phyloP scores from a whole-genome alignment of 2,329 filamentous ascomycete genomes.

The Exophiala viscosa region DNA sequence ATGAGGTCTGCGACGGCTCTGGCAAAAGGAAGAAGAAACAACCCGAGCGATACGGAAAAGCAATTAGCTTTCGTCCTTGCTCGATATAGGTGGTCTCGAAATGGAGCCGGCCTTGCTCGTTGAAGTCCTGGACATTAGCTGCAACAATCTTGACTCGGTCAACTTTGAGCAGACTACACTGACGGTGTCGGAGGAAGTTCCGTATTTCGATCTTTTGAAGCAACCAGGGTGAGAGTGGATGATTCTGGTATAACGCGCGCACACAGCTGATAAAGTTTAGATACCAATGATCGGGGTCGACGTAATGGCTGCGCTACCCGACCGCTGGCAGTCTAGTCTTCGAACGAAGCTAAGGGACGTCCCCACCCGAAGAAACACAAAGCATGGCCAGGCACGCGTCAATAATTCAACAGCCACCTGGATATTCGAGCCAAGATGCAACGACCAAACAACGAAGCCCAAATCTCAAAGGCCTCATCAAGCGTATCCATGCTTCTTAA shows the following conservation, averaged over 20 bases:
- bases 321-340: no score
- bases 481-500: conserved; percentile 8
- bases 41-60: conserved; percentile 45
- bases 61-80: conserved; percentile 50
- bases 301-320: no score
- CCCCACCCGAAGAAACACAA: no score
- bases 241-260: background rate
- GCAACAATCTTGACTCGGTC: no score
- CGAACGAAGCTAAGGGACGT: no score
- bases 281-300: no score
- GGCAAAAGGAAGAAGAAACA: conserved; percentile 42
- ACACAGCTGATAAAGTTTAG: no score
- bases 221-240: background rate
- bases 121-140: conserved; percentile 2
- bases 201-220: background rate
- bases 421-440: no score
- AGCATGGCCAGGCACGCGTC: background rate
- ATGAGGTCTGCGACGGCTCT: conserved; percentile 49
- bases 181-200: no score
- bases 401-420: background rate
- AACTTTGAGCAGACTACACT: no score
- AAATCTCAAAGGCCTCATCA: background rate
- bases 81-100: conserved; percentile 51
- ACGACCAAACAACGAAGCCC: background rate
- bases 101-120: conserved; percentile 38